These are phyloP conservation scores for Gilbertella persicaria DNA, from an alignment of 371 early-diverging fungal genomes.

Conservation along the genomic window DNA sequence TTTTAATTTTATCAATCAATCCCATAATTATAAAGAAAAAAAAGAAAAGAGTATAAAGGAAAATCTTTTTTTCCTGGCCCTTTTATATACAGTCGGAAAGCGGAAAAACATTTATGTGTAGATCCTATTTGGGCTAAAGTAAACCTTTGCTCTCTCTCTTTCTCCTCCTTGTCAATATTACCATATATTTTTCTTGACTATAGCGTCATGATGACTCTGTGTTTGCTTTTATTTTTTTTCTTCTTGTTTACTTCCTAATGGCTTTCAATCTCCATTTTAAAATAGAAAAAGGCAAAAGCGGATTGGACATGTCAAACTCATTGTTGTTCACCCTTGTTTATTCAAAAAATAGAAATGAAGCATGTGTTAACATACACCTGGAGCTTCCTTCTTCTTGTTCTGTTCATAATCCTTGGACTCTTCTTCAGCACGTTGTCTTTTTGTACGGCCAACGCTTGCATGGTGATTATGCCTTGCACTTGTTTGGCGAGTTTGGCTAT, in stretches of 20 bases:
- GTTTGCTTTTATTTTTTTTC: no score
- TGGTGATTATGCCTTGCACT: constrained; percentile 13
- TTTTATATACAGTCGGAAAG: constrained; percentile 1
- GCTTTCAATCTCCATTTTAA: no score
- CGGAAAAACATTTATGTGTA: constrained; percentile 8
- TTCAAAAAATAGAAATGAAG: no score
- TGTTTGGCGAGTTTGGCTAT: constrained; percentile 3
- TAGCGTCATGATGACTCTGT: no score
- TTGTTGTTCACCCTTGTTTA: no score
- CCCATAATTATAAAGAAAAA: constrained; percentile 26
- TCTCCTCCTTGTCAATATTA: neutral
- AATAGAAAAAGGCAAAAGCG: no score
- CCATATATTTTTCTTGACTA: neutral
- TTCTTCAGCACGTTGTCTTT: neutral
- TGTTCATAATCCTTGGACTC: neutral
- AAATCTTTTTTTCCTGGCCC: neutral
- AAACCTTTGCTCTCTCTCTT: neutral
- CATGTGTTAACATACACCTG: constrained; percentile 18
- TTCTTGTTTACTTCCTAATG: no score
- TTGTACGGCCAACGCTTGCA: neutral
- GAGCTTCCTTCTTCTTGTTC: neutral
- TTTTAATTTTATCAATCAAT: constrained; percentile 35
- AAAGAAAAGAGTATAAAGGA: constrained; percentile 5
- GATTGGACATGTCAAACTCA: no score
- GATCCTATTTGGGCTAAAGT: neutral